phyloP scores from a whole-genome alignment of 169 alveolate genomes.

The Plasmodium coatneyi region DNA sequence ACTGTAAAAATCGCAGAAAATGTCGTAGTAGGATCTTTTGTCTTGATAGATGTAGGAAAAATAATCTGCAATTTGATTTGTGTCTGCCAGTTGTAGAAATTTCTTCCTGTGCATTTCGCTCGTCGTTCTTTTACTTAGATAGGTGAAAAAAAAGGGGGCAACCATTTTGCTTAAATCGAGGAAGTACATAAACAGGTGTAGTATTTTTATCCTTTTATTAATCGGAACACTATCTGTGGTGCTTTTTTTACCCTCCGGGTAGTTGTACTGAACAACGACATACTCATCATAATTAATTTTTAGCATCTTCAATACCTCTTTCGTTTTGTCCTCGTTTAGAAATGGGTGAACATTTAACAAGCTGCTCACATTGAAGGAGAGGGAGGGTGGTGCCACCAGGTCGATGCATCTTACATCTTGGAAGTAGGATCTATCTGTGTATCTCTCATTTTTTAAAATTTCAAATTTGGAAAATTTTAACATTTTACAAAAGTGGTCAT shows the following conservation, averaged over 20 bases:
- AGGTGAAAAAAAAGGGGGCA: constrained; percentile 54
- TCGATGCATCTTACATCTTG: constrained; percentile 58
- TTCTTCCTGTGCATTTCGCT: constrained; percentile 63
- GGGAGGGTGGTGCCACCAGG: background rate
- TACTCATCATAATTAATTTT: constrained; percentile 64
- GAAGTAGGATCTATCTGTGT: background rate
- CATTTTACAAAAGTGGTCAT: constrained; percentile 21
- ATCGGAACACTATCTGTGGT: constrained; percentile 13
- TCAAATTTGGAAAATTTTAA: constrained; percentile 21
- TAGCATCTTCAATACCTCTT: constrained; percentile 28
- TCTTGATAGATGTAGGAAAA: constrained; percentile 48
- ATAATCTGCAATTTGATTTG: constrained; percentile 48
- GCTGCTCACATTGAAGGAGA: constrained; percentile 22
- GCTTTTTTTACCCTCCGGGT: background rate
- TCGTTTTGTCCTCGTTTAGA: constrained; percentile 38
- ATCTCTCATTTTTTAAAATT: constrained; percentile 47
- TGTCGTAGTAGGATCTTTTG: constrained; percentile 64
- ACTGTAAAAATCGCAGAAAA: constrained; percentile 42
- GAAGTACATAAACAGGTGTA: constrained; percentile 58
- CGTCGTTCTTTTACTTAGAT: constrained; percentile 32
- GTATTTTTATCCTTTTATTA: constrained; percentile 44
- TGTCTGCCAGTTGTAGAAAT: constrained; percentile 38
- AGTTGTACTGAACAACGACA: constrained; percentile 6
- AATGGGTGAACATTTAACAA: constrained; percentile 51
- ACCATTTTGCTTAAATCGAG: constrained; percentile 66